Base-by-base conservation (phyloP, 2,329 filamentous ascomycete species). In the Colletotrichum incanum region DNA sequence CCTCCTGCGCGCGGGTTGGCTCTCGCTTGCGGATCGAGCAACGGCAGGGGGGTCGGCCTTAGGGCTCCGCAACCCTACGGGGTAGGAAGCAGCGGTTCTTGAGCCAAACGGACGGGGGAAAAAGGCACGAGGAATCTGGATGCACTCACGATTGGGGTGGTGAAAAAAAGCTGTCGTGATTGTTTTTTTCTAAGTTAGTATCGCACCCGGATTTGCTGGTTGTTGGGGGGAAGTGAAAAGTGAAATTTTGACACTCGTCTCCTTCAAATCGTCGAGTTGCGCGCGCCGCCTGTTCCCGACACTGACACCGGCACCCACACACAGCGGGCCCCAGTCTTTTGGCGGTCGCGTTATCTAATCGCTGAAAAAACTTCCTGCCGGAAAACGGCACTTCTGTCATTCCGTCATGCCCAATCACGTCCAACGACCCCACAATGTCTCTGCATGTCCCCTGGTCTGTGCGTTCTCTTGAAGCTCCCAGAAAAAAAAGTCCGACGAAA, bases 11-110 rank as follows among this genome's bases (percentile, higher is more conserved):
- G 52, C 78, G 76, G 78, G 81, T 85, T 81, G 78, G 78, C 80
- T 86, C 83, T 86, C 83, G 84, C 84, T 86, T 86, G 85, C 84
- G 79, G 73, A 73, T 78, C 81, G 78, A 75, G 77, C 78, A 71
- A 77, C 76, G 65, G 70, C 70, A 71, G 70, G 70, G 70, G 70
- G 70, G 65, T 70, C 54, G 37, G 26, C 75, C 75, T 84, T 84
- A 84, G 83, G 83, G 83, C 77, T 84, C 78, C 74, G 52, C 79
- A 83, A 80, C 83, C 83, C 83, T 84, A 77, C 39, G 63, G 63
- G 47, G 67, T 50, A 66, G 43, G 34, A 71, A 49, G 37, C 9
- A 63, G 56, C 26, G 54, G 18, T 37, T 66, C 39, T 55, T 74
- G 74, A 70, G 54, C 62, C 54, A 61, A 39, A 58, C 47, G 16